phyloP scores from a whole-genome alignment of 2,329 filamentous ascomycete species.

The Fusarium udum region DNA sequence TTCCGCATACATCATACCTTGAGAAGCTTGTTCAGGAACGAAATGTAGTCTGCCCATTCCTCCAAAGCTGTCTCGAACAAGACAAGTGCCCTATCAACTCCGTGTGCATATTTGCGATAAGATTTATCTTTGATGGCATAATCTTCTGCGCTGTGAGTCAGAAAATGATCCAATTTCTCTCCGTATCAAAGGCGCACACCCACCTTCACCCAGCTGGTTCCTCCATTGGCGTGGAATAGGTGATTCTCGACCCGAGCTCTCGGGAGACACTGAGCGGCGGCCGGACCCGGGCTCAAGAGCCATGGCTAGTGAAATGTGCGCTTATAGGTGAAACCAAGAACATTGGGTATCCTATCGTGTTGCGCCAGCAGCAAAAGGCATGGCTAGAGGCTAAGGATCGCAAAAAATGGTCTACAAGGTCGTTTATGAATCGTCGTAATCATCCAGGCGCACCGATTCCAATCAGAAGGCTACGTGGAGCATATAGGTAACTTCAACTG shows the following conservation, averaged over 20 bases:
- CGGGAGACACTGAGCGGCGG: conserved; percentile 74
- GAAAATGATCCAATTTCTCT: not conserved
- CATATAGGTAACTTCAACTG: conserved; percentile 24
- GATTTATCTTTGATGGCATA: conserved; percentile 68
- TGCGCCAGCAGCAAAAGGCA: conserved; percentile 24
- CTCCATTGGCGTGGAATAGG: conserved; percentile 80
- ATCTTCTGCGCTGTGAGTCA: conserved; percentile 58
- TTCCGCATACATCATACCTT: conserved; percentile 68
- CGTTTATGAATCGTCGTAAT: conserved; percentile 25
- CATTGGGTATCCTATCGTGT: conserved; percentile 34
- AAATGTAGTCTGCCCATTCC: conserved; percentile 99
- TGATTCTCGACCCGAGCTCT: conserved; percentile 84
- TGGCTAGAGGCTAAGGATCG: conserved; percentile 21
- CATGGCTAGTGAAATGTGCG: conserved; percentile 58
- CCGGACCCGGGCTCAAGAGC: conserved; percentile 68
- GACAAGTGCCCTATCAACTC: conserved; percentile 85
- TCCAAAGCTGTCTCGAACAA: conserved; percentile 93
- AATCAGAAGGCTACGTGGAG: conserved; percentile 45
- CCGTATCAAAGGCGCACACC: conserved; percentile 40
- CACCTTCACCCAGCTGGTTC: conserved; percentile 81
- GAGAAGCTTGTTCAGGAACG: conserved; percentile 87
- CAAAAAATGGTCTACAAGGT: conserved; percentile 4
- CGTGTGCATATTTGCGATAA: conserved; percentile 89
- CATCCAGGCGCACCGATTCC: conserved; percentile 32
- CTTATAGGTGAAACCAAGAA: conserved; percentile 26